Evolutionary conservation across 805 yeast species (phyloP).

Genomic region (Wickerhamiella occidentalis): DNA sequence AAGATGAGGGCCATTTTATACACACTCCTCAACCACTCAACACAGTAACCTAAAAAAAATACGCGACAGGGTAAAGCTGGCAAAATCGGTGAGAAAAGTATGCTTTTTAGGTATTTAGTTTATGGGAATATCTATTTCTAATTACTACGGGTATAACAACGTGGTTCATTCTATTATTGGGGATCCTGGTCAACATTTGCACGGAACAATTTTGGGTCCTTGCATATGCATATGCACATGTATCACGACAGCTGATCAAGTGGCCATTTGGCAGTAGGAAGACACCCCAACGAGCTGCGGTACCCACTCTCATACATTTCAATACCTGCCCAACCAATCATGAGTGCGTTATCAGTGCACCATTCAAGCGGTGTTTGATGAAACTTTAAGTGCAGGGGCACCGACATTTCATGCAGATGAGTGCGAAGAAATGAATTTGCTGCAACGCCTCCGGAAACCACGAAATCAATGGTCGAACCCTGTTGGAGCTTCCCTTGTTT

Average conservation of each 20-base stretch:
- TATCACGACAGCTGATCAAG: constrained; percentile 34
- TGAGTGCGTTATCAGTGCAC: constrained; percentile 91
- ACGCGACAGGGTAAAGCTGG: not conserved
- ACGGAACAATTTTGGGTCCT: not conserved
- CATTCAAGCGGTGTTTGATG: constrained; percentile 57
- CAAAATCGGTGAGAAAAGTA: too few species aligned
- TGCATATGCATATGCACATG: constrained; percentile 16
- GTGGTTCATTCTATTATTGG: too few species aligned
- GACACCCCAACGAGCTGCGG: constrained; percentile 40
- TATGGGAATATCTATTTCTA: too few species aligned
- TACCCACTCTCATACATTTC: constrained; percentile 55
- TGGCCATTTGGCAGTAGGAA: constrained; percentile 81
- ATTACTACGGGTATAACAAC: too few species aligned
- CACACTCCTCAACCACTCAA: not conserved
- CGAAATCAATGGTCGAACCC: constrained; percentile 37
- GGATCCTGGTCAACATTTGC: too few species aligned
- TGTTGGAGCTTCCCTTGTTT: not conserved
- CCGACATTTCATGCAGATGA: constrained; percentile 20
- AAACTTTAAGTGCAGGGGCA: constrained; percentile 26
- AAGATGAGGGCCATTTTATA: not conserved
- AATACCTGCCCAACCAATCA: constrained; percentile 97
- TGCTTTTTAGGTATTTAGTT: too few species aligned
- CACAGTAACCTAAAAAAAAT: not conserved
- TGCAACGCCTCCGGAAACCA: constrained; percentile 93
- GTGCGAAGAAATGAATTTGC: constrained; percentile 38